phyloP scores from a whole-genome alignment of 495 filamentous ascomycete genomes.

The Penicillium maclennaniae region DNA sequence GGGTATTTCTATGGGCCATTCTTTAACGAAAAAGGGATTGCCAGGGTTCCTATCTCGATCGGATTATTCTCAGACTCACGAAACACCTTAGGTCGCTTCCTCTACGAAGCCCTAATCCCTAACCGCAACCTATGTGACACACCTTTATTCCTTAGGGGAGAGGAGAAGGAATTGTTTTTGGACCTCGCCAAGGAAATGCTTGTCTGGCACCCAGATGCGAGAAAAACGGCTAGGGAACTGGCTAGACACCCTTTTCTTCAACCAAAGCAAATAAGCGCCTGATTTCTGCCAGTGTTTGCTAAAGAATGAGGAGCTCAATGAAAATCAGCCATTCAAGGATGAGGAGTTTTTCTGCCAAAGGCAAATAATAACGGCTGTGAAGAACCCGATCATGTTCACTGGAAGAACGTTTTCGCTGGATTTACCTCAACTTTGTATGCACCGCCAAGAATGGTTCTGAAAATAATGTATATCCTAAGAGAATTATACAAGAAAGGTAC shows the following conservation, averaged over 20 bases:
- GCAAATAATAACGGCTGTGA: too few relatives aligned
- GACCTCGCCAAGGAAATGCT: constrained; percentile 41
- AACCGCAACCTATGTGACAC: constrained; percentile 31
- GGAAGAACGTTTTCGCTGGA: too few relatives aligned
- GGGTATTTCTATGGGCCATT: constrained; percentile 39
- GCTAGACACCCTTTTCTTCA: constrained; percentile 36
- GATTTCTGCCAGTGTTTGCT: too few relatives aligned
- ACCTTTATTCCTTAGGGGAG: constrained; percentile 29
- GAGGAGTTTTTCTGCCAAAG: too few relatives aligned
- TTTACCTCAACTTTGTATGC: too few relatives aligned
- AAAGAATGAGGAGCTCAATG: too few relatives aligned
- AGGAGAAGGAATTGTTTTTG: constrained; percentile 42
- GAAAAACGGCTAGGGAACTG: constrained; percentile 36
- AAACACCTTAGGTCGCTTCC: constrained; percentile 32
- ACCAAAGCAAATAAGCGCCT: constrained; percentile 27
- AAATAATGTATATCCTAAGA: too few relatives aligned
- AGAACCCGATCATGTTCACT: too few relatives aligned
- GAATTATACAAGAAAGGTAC: too few relatives aligned
- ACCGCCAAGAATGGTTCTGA: too few relatives aligned
- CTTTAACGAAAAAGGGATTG: constrained; percentile 33
- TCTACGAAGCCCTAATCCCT: constrained; percentile 34
- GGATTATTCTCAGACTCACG: constrained; percentile 26
- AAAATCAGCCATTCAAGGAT: too few relatives aligned
- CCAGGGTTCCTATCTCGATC: constrained; percentile 16
- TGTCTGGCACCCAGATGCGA: constrained; percentile 32